Base-by-base conservation (phyloP, 768 basidiomycete species). In the Mycena rebaudengoi region DNA sequence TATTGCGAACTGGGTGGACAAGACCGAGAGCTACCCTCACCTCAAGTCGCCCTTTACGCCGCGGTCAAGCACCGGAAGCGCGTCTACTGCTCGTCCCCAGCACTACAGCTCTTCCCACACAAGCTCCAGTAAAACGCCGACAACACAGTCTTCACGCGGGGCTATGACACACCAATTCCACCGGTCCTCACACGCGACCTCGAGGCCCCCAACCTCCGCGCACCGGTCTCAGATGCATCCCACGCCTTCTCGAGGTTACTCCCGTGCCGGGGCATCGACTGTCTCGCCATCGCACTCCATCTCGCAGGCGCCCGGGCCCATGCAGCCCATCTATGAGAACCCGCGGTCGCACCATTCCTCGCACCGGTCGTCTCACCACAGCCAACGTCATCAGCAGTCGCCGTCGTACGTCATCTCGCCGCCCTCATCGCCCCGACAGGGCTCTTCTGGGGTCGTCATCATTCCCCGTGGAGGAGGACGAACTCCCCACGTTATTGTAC, bases 241-340 rank as follows among this genome's bases (percentile, higher is more conserved):
- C 7, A 14, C 40, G 4, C 29, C 46, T 14, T 40, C 46, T 7
- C 28, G 4, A 4, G 11, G 28, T 30, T 32, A 44, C 30, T 45
- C 28, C 18, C 26, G 45, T 8, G 7, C 46, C 12, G 21, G 39
- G 14, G n/a, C 50, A 12, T 39, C 51, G 51, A 56, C 54, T 10
- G 46, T 59, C 28, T 29, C 20, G 3, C 57, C 57, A 11, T 59
- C 57, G 16, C 26, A 49, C 4, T 59, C 57, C 6, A 59, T 59
- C 11, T 59, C 57, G 35, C 57, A 59, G 23, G 56, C 56, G 5
- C 32, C n/a, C n/a, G n/a, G n/a, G n/a, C n/a, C 32, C n/a, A 43
- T 8, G 7, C 40, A 30, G 20, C 39, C 28, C 48, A 32, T 43
- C 39, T 5, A 32, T 26, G 28, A 28, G n/a, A n/a, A 25, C 18